Evolutionary conservation across 2,329 filamentous ascomycete genomes (phyloP).

Genomic region (Trichoderma gracile): DNA sequence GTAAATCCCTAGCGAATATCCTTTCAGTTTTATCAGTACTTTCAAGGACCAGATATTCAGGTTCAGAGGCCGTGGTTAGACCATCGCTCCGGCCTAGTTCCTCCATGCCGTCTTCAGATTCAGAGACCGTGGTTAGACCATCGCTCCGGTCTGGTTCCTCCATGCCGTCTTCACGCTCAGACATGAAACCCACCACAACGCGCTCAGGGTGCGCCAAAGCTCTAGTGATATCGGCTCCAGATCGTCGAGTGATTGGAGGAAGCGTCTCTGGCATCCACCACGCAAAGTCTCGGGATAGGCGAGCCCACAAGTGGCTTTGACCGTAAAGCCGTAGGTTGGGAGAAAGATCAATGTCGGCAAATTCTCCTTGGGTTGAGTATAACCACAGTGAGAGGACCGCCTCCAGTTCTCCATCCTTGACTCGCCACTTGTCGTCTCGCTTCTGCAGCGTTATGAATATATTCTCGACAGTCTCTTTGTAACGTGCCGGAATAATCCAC

Average conservation of each 20-base stretch:
- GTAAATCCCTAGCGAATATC: slow-evolving; percentile 34
- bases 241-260: no score
- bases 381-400: slow-evolving; percentile 37
- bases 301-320: background rate
- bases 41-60: background rate
- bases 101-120: no score
- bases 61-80: no score
- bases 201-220: no score
- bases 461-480: background rate
- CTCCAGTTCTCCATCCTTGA: slow-evolving; percentile 31
- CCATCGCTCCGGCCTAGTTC: no score
- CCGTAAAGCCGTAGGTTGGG: background rate
- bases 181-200: no score
- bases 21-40: background rate
- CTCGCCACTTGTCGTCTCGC: slow-evolving; percentile 29
- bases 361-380: slow-evolving; percentile 19
- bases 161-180: no score
- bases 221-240: no score
- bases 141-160: no score
- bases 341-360: fast-evolving
- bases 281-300: background rate
- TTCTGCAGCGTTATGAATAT: background rate
- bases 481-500: background rate
- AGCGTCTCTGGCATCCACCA: slow-evolving; percentile 23
- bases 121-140: no score